Percentiles rank a stretch among this genome's conserved stretches.
Evolutionary conservation across 352 stramenopile species (phyloP).

Genomic region (Achlya hypogyna): DNA sequence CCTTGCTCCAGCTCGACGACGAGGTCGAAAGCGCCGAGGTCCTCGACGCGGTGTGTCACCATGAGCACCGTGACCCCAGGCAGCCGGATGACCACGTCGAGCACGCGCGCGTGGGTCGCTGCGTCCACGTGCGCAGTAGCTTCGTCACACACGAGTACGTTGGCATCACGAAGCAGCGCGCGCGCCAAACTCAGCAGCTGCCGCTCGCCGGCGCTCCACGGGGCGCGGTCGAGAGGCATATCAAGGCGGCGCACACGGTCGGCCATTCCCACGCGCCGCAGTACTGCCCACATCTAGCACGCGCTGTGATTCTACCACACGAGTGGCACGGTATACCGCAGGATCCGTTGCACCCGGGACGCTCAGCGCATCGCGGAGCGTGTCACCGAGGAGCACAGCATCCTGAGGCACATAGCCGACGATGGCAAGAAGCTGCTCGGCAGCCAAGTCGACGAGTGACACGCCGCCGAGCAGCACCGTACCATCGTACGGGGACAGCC

Average conservation of each 20-base stretch:
- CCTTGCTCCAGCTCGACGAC: slow-evolving; percentile 23
- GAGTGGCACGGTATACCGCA: neutral
- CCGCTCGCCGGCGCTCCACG: slow-evolving; percentile 22
- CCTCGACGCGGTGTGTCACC: slow-evolving; percentile 27
- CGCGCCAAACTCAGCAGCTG: slow-evolving; percentile 28
- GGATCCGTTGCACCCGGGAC: neutral
- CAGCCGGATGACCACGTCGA: slow-evolving; percentile 23
- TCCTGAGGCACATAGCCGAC: slow-evolving; percentile 24
- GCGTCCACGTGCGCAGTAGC: slow-evolving; percentile 28
- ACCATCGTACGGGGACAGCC: slow-evolving; percentile 19
- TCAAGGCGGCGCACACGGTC: slow-evolving; percentile 9
- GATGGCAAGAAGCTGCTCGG: neutral
- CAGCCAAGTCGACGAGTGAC: neutral
- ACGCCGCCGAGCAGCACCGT: neutral
- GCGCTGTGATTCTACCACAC: no score
- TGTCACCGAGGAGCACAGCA: slow-evolving; percentile 17
- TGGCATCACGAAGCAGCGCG: slow-evolving; percentile 21
- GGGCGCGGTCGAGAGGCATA: neutral
- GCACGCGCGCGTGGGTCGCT: slow-evolving; percentile 23
- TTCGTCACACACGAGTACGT: slow-evolving; percentile 28
- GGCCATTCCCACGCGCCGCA: slow-evolving; percentile 12
- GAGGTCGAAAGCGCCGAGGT: slow-evolving; percentile 24
- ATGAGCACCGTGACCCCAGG: slow-evolving; percentile 22
- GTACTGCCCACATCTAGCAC: slow-evolving; percentile 8
- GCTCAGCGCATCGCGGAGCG: slow-evolving; percentile 1